Conservation (phyloP, 129 eudicot genomes). For the Tagetes patula region DNA sequence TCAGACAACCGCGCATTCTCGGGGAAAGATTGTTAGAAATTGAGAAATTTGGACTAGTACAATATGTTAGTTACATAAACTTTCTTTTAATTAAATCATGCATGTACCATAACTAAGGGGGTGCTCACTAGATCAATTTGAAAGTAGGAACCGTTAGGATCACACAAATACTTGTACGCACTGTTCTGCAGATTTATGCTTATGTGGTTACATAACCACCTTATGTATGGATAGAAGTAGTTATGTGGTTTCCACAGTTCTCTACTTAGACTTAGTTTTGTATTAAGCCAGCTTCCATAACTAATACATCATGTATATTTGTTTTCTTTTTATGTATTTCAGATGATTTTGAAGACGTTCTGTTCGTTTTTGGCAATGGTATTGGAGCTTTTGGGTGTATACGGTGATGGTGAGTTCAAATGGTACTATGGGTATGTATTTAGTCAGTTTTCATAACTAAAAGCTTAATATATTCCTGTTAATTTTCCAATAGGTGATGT, state of each 20-base stretch:
- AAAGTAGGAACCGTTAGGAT: neutral
- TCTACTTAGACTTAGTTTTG: neutral
- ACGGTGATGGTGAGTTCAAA: slow-evolving; percentile 95
- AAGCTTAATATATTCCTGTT: neutral
- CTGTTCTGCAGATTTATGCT: neutral
- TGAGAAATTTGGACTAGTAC: slow-evolving; percentile 91
- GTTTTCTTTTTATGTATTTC: slow-evolving; percentile 12
- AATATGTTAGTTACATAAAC: slow-evolving; percentile 61
- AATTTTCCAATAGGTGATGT: neutral
- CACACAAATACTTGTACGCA: neutral
- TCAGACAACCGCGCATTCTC: slow-evolving; percentile 56
- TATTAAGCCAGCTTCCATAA: neutral
- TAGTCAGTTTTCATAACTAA: neutral
- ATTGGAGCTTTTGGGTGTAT: slow-evolving; percentile 76
- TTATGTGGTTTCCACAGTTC: neutral
- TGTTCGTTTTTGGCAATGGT: slow-evolving; percentile 77
- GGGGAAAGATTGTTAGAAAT: slow-evolving; percentile 70
- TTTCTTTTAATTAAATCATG: neutral
- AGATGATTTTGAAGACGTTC: slow-evolving; percentile 93
- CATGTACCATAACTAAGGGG: neutral
- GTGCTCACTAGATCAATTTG: neutral
- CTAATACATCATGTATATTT: neutral
- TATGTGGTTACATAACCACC: neutral
- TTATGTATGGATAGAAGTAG: neutral
- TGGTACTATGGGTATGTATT: slow-evolving; percentile 80